phyloP scores from a whole-genome alignment of 768 basidiomycete genomes.

The Termitomyces sp. region DNA sequence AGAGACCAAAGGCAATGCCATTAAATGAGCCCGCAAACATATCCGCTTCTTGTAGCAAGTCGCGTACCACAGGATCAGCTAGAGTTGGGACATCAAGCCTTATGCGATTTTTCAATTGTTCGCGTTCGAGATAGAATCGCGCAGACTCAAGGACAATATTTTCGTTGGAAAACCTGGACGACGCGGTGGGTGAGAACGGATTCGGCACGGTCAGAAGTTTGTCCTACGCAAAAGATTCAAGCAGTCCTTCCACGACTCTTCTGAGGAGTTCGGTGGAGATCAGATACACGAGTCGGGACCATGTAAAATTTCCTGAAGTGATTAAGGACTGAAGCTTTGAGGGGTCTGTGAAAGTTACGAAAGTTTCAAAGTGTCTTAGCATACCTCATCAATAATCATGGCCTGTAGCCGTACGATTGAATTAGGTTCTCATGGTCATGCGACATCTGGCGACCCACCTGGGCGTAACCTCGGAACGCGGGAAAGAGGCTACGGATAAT shows the following conservation, averaged over 20 bases:
- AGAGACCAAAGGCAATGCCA: slow-evolving; percentile 72
- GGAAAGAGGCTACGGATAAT: slow-evolving; percentile 73
- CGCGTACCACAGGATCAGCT: slow-evolving; percentile 66
- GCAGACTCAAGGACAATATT: slow-evolving; percentile 70
- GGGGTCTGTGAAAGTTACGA: slow-evolving; percentile 14
- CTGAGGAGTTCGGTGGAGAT: slow-evolving; percentile 61
- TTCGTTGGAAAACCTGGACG: slow-evolving; percentile 62
- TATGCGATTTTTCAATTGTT: slow-evolving; percentile 74
- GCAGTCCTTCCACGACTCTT: slow-evolving; percentile 56
- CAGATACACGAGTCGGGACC: slow-evolving; percentile 57
- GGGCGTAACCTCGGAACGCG: slow-evolving; percentile 82
- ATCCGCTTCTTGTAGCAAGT: slow-evolving; percentile 83
- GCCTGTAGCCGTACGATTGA: slow-evolving; percentile 36
- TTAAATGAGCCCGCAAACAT: slow-evolving; percentile 80
- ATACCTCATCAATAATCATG: slow-evolving; percentile 78
- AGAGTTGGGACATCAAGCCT: slow-evolving; percentile 78
- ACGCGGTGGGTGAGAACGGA: slow-evolving; percentile 13
- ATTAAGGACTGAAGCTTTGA: slow-evolving; percentile 65
- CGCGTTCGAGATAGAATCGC: slow-evolving; percentile 70
- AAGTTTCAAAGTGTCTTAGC: slow-evolving; percentile 22
- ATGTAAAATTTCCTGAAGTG: slow-evolving; percentile 68
- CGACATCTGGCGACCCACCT: slow-evolving; percentile 34
- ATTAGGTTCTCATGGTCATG: slow-evolving; percentile 13
- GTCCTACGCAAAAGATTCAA: slow-evolving; percentile 75
- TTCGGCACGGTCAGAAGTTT: slow-evolving; percentile 5